Conservation (phyloP, 2,329 filamentous ascomycete species). For the Aspergillus latus region DNA sequence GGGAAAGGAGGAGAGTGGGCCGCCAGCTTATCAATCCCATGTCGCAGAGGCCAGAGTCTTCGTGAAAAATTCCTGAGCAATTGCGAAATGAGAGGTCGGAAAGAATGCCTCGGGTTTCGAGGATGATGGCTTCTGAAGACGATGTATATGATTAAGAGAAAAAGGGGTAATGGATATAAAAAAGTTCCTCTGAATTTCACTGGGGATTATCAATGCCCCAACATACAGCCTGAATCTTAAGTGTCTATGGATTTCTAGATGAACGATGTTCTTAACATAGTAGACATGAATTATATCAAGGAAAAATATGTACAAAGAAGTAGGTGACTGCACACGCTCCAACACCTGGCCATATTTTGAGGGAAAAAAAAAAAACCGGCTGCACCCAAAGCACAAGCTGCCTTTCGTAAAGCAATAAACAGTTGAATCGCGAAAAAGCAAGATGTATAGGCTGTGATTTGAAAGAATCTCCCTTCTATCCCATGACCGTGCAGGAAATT, state of each 20-base stretch:
- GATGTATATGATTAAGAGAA: too few species aligned
- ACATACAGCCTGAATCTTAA: too few species aligned
- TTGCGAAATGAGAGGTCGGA: too few species aligned
- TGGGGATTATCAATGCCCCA: too few species aligned
- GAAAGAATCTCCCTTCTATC: slow-evolving; percentile 4
- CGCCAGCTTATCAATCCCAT: background rate
- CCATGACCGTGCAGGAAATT: slow-evolving; percentile 9
- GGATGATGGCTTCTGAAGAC: too few species aligned
- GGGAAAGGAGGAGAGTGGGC: background rate
- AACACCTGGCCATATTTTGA: slow-evolving; percentile 23
- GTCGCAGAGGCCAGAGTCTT: background rate
- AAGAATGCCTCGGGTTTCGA: too few species aligned
- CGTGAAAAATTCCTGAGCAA: background rate
- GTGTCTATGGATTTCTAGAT: too few species aligned
- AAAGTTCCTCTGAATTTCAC: too few species aligned
- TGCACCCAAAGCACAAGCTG: slow-evolving; percentile 16
- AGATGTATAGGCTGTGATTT: slow-evolving; percentile 7
- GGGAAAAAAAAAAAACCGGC: slow-evolving; percentile 9
- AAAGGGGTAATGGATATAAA: too few species aligned
- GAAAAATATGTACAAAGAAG: slow-evolving; percentile 20
- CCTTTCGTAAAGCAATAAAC: slow-evolving; percentile 1
- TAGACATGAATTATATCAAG: slow-evolving; percentile 8
- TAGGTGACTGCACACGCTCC: slow-evolving; percentile 20
- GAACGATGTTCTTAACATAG: background rate
- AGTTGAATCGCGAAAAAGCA: slow-evolving; percentile 5